phyloP scores from a whole-genome alignment of 768 basidiomycete species.

The Cystobasidium ongulense region DNA sequence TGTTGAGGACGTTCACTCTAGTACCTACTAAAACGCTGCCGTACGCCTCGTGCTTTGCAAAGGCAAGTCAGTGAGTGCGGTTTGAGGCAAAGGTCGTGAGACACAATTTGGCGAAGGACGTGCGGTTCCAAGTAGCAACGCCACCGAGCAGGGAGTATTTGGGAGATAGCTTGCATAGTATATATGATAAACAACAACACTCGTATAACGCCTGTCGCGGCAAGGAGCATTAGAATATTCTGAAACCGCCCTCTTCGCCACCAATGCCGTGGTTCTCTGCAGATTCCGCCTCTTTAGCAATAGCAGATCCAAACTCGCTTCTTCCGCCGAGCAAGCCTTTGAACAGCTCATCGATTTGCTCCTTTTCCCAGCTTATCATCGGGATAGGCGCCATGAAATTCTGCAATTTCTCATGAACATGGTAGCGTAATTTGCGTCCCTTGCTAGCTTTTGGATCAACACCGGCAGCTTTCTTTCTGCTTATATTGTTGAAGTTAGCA shows the following conservation, averaged over 20 bases:
- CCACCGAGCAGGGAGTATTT: too few relatives aligned
- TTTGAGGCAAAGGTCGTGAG: too few relatives aligned
- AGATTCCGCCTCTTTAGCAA: neutral
- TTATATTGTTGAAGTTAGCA: constrained; percentile 23
- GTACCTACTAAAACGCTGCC: too few relatives aligned
- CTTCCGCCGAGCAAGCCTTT: constrained; percentile 64
- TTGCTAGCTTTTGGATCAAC: constrained; percentile 85
- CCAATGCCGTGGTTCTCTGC: neutral
- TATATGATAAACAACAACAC: neutral
- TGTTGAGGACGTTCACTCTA: too few relatives aligned
- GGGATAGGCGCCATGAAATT: constrained; percentile 93
- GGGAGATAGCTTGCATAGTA: too few relatives aligned
- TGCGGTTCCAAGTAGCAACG: too few relatives aligned
- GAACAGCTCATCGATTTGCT: constrained; percentile 92
- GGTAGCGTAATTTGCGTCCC: constrained; percentile 83
- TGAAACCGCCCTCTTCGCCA: neutral
- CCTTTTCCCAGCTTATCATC: constrained; percentile 70
- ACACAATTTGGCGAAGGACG: too few relatives aligned
- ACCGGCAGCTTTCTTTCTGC: constrained; percentile 56
- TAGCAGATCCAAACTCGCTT: neutral
- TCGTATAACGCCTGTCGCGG: neutral
- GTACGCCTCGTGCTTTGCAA: too few relatives aligned
- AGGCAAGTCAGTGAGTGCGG: too few relatives aligned
- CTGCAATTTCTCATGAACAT: constrained; percentile 89
- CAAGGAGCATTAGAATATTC: neutral